Base-by-base conservation (phyloP, 495 filamentous ascomycete genomes). In the Penicillium lividum region DNA sequence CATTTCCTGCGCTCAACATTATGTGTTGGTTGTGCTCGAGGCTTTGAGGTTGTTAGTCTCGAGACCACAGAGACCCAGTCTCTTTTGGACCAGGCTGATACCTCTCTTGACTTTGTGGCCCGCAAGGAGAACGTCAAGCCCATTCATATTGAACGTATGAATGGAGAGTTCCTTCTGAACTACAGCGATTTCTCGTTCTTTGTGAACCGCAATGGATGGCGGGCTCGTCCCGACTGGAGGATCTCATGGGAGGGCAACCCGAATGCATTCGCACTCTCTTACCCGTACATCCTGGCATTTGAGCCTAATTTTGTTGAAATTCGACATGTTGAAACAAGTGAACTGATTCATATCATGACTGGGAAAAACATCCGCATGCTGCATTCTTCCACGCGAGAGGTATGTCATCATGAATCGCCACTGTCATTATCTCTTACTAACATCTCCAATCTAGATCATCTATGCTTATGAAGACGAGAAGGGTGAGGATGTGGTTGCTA, bases 241-340 rank as follows among this genome's bases (percentile, higher is more conserved):
- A 96, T 99, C 64, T 89, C 90, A 30, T 99, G 95, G 95, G 95
- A 99, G 75, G 95, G 95, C 51, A 89, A 83, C 44, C 95, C 95
- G 51, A 86, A 88, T 63, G 83, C 87, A 42, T 99, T 99, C 70
- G 94, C 95, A 0, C 83, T 98, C 38, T 95, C 90, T 38, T 90
- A 93, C 67, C 93, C 93, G 54, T 99, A 93, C 80, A 95, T 99
- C 46, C 77, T 99, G 61, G 95, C 95, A 5, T 99, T 99, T 70
- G 95, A 99, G 75, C 89, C 92, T n/a, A 96, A 92, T 67, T 99
- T 99, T 67, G 90, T 99, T 59, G 95, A 99, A 74, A 90, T 99
- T 64, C 80, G 95, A 64, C 87, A 96, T 67, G 90, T 97, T 62
- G 95, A 98, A 68, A 96, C 89, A 18, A 89, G 90, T 56, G 89